These are phyloP conservation scores for Aspergillus ochraceus DNA, from an alignment of 2,329 filamentous ascomycete species.

Conservation along the genomic window DNA sequence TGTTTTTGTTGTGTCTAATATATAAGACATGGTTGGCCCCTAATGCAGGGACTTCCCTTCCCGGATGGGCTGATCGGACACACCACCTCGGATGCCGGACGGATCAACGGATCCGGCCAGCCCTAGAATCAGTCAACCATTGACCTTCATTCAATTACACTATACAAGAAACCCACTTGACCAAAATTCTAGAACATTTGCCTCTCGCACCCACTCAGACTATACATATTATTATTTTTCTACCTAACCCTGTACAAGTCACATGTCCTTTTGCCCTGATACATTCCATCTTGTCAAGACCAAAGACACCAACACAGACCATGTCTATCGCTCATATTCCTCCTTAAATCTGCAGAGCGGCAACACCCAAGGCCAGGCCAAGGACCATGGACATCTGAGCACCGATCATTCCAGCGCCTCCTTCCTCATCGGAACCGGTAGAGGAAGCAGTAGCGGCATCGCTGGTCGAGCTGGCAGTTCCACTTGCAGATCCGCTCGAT, in stretches of 20 bases:
- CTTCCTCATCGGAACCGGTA: constrained; percentile 7
- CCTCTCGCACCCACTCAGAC: too few relatives aligned
- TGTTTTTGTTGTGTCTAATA: not conserved
- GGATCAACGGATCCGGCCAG: constrained; percentile 11
- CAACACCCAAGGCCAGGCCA: constrained; percentile 15
- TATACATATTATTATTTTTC: not conserved
- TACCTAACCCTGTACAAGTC: not conserved
- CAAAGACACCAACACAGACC: not conserved
- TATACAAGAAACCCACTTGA: too few relatives aligned
- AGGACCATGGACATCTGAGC: constrained; percentile 9
- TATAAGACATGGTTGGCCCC: constrained; percentile 1
- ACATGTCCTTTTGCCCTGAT: not conserved
- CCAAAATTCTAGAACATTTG: too few relatives aligned
- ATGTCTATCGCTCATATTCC: not conserved
- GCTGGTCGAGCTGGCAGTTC: constrained; percentile 1
- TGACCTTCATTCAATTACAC: not conserved
- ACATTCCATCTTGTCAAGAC: not conserved
- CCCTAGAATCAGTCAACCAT: constrained; percentile 1
- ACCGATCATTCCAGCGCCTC: constrained; percentile 7
- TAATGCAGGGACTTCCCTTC: constrained; percentile 12
- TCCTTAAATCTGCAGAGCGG: constrained; percentile 9
- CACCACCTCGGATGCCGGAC: constrained; percentile 21
- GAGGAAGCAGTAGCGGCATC: constrained; percentile 10
- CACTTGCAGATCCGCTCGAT: constrained; percentile 1
- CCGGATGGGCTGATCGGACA: constrained; percentile 23